phyloP scores from a whole-genome alignment of 257 asterid genomes.

The Solanum okadae region DNA sequence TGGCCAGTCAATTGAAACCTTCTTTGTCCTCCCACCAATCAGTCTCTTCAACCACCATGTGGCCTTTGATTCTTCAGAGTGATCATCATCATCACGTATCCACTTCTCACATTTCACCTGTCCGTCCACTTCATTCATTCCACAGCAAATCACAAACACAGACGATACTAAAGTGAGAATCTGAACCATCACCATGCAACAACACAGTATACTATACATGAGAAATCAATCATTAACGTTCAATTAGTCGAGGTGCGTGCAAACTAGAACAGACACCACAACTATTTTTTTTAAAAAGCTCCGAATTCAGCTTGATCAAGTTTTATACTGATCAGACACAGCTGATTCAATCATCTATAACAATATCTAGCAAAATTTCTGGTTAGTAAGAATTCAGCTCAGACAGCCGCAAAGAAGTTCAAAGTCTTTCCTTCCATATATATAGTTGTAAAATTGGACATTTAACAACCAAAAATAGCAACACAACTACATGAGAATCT shows the following conservation, averaged over 20 bases:
- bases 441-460: background rate
- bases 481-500: background rate
- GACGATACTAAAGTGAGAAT: background rate
- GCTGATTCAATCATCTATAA: background rate
- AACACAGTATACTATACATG: background rate
- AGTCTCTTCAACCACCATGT: conserved; percentile 91
- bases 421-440: background rate
- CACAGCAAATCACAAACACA: conserved; percentile 3
- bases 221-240: background rate
- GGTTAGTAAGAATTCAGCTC: background rate
- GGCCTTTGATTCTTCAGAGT: conserved; percentile 67
- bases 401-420: background rate
- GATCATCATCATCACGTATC: conserved; percentile 75
- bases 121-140: conserved; percentile 69
- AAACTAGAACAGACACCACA: background rate
- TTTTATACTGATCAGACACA: background rate
- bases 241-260: background rate
- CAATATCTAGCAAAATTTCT: background rate
- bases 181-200: background rate
- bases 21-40: conserved; percentile 85
- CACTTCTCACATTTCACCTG: conserved; percentile 92
- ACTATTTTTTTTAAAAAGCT: background rate
- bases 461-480: background rate
- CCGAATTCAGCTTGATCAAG: background rate
- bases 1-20: conserved; percentile 87